Evolutionary conservation across 1,139 yeast species (phyloP).

Genomic region (Zygosaccharomyces pseudobailii): DNA sequence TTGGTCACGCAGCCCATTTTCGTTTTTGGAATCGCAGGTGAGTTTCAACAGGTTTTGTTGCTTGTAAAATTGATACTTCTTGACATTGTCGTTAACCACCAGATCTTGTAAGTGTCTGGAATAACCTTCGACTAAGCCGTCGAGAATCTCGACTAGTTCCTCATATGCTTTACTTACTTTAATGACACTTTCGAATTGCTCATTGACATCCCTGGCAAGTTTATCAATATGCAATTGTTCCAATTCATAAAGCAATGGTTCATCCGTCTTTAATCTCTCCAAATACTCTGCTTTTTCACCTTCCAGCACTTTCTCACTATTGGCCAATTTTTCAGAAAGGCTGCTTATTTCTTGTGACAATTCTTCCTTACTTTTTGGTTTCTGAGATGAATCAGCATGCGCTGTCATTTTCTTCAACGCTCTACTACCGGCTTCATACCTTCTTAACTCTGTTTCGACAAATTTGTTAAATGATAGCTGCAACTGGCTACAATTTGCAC

Average conservation of each 20-base stretch:
- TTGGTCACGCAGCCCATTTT: slow-evolving; percentile 26
- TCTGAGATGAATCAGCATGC: slow-evolving; percentile 9
- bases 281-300: slow-evolving; percentile 15
- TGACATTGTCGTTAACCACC: slow-evolving; percentile 33
- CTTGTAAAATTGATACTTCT: slow-evolving; percentile 16
- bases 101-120: slow-evolving; percentile 36
- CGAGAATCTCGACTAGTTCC: slow-evolving; percentile 27
- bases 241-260: slow-evolving; percentile 24
- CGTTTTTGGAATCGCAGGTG: slow-evolving; percentile 20
- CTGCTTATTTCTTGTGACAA: slow-evolving; percentile 10
- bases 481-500: slow-evolving; percentile 50
- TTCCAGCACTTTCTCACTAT: slow-evolving; percentile 12
- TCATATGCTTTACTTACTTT: slow-evolving; percentile 22
- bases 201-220: slow-evolving; percentile 15
- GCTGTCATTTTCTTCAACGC: slow-evolving; percentile 27
- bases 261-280: slow-evolving; percentile 17
- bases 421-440: slow-evolving; percentile 24
- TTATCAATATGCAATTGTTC: slow-evolving; percentile 22
- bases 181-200: slow-evolving; percentile 21
- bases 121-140: slow-evolving; percentile 29
- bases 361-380: slow-evolving; percentile 10
- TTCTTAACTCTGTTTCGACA: slow-evolving; percentile 26
- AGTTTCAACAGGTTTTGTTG: slow-evolving; percentile 15
- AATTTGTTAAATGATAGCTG: slow-evolving; percentile 36
- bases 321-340: slow-evolving; percentile 15